Conservation (phyloP, 2,329 filamentous ascomycete genomes). For the Tolypocladium guangdongense region DNA sequence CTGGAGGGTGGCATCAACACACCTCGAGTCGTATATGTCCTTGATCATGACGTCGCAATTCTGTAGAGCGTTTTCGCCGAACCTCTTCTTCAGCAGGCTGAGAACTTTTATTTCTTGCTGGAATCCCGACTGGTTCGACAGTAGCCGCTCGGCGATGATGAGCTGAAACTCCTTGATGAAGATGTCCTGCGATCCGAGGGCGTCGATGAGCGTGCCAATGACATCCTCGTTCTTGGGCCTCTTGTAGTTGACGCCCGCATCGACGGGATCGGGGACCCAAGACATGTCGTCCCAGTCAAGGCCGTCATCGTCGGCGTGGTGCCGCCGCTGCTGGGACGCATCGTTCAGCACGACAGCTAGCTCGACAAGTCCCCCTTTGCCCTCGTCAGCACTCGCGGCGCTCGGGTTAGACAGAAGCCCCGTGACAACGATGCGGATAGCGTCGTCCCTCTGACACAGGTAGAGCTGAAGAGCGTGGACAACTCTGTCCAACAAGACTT, state of each 20-base stretch:
- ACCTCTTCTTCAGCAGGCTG: constrained; percentile 76
- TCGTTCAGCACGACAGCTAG: constrained; percentile 56
- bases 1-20: constrained; percentile 58
- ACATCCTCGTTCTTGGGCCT: constrained; percentile 83
- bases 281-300: constrained; percentile 86
- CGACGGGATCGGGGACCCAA: constrained; percentile 87
- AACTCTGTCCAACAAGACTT: constrained; percentile 65
- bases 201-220: constrained; percentile 77
- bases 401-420: constrained; percentile 56
- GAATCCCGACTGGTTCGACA: constrained; percentile 56
- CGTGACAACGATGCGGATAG: constrained; percentile 65
- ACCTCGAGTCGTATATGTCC: constrained; percentile 75
- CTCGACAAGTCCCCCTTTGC: constrained; percentile 48
- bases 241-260: constrained; percentile 86
- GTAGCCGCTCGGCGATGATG: constrained; percentile 74
- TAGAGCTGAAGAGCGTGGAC: constrained; percentile 65
- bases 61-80: constrained; percentile 77
- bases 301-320: constrained; percentile 52
- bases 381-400: constrained; percentile 35
- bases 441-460: constrained; percentile 65
- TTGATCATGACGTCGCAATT: constrained; percentile 96
- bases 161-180: constrained; percentile 92
- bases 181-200: constrained; percentile 79
- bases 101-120: constrained; percentile 74
- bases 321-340: constrained; percentile 41